A percentile compares a stretch with the other conserved stretches of the same genome.
phyloP scores from a whole-genome alignment of 164 flowering plant genomes.

The Euptelea pleiosperma region DNA sequence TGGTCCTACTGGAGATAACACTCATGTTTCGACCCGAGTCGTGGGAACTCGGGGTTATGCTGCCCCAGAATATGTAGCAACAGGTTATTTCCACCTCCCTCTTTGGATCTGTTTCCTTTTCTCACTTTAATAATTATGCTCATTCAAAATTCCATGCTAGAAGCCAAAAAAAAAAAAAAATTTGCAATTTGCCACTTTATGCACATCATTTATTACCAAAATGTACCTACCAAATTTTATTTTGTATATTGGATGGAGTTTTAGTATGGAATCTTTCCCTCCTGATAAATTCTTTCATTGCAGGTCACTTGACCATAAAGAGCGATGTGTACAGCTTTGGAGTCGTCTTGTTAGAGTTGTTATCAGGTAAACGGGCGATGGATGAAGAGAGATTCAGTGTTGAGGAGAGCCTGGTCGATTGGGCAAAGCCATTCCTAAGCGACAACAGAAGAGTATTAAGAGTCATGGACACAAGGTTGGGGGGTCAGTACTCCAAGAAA shows the following conservation, averaged over 20 bases:
- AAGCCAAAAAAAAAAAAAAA: too few species aligned
- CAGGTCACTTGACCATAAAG: slow-evolving; percentile 83
- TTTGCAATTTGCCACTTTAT: not conserved
- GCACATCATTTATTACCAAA: not conserved
- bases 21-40: slow-evolving; percentile 84
- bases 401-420: slow-evolving; percentile 67
- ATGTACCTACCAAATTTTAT: not conserved
- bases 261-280: slow-evolving; percentile 6
- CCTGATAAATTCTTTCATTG: slow-evolving; percentile 3
- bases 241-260: not conserved
- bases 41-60: slow-evolving; percentile 93
- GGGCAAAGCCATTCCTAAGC: slow-evolving; percentile 75
- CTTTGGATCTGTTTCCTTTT: not conserved
- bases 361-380: slow-evolving; percentile 64
- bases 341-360: slow-evolving; percentile 68
- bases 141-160: too few species aligned
- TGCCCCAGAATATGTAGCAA: slow-evolving; percentile 87
- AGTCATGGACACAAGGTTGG: slow-evolving; percentile 80
- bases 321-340: slow-evolving; percentile 93
- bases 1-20: slow-evolving; percentile 86
- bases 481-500: slow-evolving; percentile 81
- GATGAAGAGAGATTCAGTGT: slow-evolving; percentile 40
- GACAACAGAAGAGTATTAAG: slow-evolving; percentile 58
- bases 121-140: not conserved
- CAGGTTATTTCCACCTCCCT: slow-evolving; percentile 43